These are phyloP conservation scores for Saitozyma sp. DNA, from an alignment of 768 basidiomycete species.

Conservation along the genomic window DNA sequence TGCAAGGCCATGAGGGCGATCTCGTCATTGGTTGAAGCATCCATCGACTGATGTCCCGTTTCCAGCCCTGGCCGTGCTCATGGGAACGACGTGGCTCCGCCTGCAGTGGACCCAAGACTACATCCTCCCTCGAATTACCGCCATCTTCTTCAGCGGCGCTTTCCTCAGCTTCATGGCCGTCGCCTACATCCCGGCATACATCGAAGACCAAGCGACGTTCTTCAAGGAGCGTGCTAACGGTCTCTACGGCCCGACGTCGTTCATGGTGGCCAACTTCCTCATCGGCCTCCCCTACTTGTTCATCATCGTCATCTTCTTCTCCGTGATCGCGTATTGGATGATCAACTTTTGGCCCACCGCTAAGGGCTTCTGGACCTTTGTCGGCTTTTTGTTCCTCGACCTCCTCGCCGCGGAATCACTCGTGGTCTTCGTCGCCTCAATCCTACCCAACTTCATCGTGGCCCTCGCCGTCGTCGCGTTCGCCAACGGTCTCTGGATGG, in stretches of 20 bases:
- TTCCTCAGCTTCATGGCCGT: conserved; percentile 13
- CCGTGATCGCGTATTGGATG: conserved; percentile 12
- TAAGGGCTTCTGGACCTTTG: conserved; percentile 7
- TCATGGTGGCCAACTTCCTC: conserved; percentile 10
- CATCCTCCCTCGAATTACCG: conserved; percentile 8
- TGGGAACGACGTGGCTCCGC: conserved; percentile 8
- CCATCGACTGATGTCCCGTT: too few relatives aligned
- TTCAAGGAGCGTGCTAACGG: conserved; percentile 13
- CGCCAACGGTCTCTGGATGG: conserved; percentile 13
- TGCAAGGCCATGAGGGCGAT: too few relatives aligned
- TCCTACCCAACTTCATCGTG: conserved; percentile 12
- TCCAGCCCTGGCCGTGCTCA: conserved; percentile 6
- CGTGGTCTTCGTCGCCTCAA: conserved; percentile 8
- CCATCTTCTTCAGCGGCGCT: conserved; percentile 11
- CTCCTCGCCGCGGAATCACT: conserved; percentile 10
- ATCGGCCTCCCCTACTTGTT: conserved; percentile 10
- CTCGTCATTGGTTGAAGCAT: too few relatives aligned
- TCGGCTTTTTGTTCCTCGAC: conserved; percentile 9
- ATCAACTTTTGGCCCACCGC: conserved; percentile 4
- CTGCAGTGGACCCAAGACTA: neutral
- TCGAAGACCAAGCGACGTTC: conserved; percentile 8
- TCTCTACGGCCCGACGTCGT: conserved; percentile 4
- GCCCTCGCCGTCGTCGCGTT: conserved; percentile 6
- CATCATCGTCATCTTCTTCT: conserved; percentile 9
- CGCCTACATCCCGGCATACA: conserved; percentile 11